Conservation (phyloP, 495 filamentous ascomycete genomes). For the Penicilliopsis zonata region DNA sequence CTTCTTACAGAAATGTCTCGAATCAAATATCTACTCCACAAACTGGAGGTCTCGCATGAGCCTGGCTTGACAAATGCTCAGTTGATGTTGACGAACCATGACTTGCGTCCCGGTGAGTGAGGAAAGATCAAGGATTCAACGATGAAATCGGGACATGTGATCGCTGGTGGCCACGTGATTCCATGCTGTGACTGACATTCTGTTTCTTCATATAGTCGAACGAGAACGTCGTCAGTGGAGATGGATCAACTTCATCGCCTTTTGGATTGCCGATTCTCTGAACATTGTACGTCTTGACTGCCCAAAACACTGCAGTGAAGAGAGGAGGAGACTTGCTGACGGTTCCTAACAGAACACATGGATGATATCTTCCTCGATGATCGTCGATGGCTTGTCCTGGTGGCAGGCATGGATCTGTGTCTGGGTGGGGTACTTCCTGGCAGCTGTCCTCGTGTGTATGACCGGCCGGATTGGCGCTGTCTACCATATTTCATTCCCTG, state of each 20-base stretch:
- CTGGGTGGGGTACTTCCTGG: constrained; percentile 73
- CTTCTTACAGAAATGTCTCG: constrained; percentile 17
- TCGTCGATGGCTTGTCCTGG: constrained; percentile 72
- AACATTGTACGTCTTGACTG: constrained; percentile 53
- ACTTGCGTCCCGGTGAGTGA: constrained; percentile 73
- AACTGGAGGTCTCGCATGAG: constrained; percentile 61
- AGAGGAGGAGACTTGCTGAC: background rate
- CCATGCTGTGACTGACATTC: background rate
- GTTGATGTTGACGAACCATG: constrained; percentile 83
- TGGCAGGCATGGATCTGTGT: constrained; percentile 92
- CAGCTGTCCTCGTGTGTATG: constrained; percentile 59
- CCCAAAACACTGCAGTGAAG: background rate
- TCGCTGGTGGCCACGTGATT: too few species aligned
- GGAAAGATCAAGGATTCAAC: too few species aligned
- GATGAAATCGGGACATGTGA: too few species aligned
- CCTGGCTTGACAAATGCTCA: constrained; percentile 72
- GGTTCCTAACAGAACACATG: constrained; percentile 58
- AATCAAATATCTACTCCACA: constrained; percentile 26
- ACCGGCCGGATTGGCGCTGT: constrained; percentile 83
- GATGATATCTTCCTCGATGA: constrained; percentile 88
- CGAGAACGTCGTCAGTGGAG: constrained; percentile 77
- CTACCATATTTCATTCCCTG: constrained; percentile 83
- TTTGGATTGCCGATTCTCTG: constrained; percentile 90
- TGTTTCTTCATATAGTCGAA: constrained; percentile 44
- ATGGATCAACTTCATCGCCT: constrained; percentile 78